Evolutionary conservation across 257 asterid genomes (phyloP), one percentile per base, ranked within the genome.

Genomic region (Rhazya stricta): DNA sequence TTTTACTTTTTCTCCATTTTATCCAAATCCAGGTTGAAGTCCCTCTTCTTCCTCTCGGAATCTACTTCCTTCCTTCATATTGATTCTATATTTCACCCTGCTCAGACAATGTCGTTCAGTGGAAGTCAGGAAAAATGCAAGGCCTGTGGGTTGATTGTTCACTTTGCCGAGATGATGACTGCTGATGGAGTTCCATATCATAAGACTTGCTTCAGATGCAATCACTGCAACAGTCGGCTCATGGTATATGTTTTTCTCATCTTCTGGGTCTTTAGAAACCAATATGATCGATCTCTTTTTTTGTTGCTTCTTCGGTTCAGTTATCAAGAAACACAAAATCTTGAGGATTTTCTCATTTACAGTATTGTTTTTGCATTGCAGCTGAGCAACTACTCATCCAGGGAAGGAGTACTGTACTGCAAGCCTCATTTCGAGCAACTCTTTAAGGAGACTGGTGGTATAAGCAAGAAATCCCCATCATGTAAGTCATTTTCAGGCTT

Each of bases 381-480:
- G 98, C 88, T 93, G 90, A 93, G 98, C 90, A 89, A 81, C 88
- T 93, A 89, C 83, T 91, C 96, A 12, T 85, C 96, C 75, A 82
- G 87, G 88, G 96, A 91, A 60, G 98, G 97, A 78, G 83, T 80
- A 73, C 75, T 91, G n/a, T 93, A 87, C 73, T 93, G 97, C 90
- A 93, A 86, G 85, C 62, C 97, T 73, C 98, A 93, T 79, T 89
- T 93, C 48, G 94, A 93, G 75, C 97, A 91, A 62, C 89, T 89
- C 21, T 89, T 89, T 78, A 91, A 86, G 90, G 94, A 93, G 81
- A 84, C 88, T 5, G 98, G 94, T 63, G 89, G 90, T 45, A 84
- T 91, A 48, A 84, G 85, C 84, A 86, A 85, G 85, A 92, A 85
- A 65, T 81, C 85, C 21, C 85, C 86, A 51, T 29, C 84, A 16